phyloP scores from a whole-genome alignment of 2,329 filamentous ascomycete species.

The Penicillium sp. region DNA sequence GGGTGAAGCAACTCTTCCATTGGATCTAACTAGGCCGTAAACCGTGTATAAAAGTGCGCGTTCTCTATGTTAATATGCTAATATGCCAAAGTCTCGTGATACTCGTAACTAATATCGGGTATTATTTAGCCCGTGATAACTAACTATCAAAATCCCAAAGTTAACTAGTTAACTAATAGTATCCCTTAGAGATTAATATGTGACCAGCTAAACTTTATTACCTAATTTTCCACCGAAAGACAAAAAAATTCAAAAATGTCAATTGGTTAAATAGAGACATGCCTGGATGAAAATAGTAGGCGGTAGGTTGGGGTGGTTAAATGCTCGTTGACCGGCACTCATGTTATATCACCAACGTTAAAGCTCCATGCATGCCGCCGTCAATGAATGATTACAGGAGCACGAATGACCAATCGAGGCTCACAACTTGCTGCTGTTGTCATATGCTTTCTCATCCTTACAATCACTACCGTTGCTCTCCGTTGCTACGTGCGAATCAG shows the following conservation, averaged over 20 bases:
- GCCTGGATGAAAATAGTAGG: not conserved
- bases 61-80: too few species aligned
- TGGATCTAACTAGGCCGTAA: too few species aligned
- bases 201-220: too few species aligned
- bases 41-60: too few species aligned
- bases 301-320: not conserved
- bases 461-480: not conserved
- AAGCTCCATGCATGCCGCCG: not conserved
- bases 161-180: too few species aligned
- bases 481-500: not conserved
- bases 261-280: not conserved
- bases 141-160: too few species aligned
- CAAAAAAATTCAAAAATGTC: not conserved
- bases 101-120: too few species aligned
- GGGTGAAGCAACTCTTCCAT: too few species aligned
- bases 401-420: not conserved
- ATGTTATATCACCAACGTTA: not conserved
- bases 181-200: too few species aligned
- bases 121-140: too few species aligned
- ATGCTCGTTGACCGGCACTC: not conserved
- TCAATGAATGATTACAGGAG: not conserved
- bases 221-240: too few species aligned
- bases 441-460: not conserved
- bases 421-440: slow-evolving; percentile 1
- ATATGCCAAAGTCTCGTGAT: too few species aligned